A percentile compares a stretch with the other conserved stretches of the same genome.
These are phyloP conservation scores for Haplosporangium sp. DNA, from an alignment of 371 early-diverging fungal genomes.

Conservation along the genomic window DNA sequence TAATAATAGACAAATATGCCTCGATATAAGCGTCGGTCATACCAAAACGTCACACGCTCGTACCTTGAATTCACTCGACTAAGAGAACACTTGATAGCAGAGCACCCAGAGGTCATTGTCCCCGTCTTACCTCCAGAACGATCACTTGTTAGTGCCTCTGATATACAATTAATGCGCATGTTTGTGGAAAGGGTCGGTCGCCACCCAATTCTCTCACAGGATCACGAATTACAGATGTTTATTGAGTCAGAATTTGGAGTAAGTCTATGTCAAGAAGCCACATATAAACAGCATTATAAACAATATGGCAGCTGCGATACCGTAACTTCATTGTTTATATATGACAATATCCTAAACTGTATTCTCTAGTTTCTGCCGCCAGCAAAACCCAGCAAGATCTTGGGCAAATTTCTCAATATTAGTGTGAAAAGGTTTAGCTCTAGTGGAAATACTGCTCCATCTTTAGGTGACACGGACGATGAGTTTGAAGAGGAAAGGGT, in stretches of 20 bases:
- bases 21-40: conserved; percentile 46
- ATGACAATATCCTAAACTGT: not conserved
- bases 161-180: conserved; percentile 39
- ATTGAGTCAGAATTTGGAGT: conserved; percentile 55
- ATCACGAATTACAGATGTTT: conserved; percentile 54
- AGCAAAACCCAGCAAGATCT: conserved; percentile 37
- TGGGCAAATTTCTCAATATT: conserved; percentile 41
- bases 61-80: conserved; percentile 49
- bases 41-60: conserved; percentile 44
- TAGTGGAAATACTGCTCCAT: conserved; percentile 14
- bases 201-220: conserved; percentile 50
- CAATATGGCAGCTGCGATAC: not conserved
- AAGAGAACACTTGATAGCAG: conserved; percentile 47
- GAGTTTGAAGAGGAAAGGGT: conserved; percentile 52
- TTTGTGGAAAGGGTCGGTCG: conserved; percentile 45
- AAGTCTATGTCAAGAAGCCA: not conserved
- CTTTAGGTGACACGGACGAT: conserved; percentile 45
- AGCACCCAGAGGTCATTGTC: conserved; percentile 50
- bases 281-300: not conserved
- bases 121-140: conserved; percentile 49
- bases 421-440: conserved; percentile 47
- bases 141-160: conserved; percentile 36
- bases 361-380: conserved; percentile 37
- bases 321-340: not conserved
- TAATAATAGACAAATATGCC: conserved; percentile 48